Percentiles rank a stretch among this genome's conserved stretches.
Evolutionary conservation across 306 rosid genomes (phyloP).

Genomic region (Dryas alaskensis): DNA sequence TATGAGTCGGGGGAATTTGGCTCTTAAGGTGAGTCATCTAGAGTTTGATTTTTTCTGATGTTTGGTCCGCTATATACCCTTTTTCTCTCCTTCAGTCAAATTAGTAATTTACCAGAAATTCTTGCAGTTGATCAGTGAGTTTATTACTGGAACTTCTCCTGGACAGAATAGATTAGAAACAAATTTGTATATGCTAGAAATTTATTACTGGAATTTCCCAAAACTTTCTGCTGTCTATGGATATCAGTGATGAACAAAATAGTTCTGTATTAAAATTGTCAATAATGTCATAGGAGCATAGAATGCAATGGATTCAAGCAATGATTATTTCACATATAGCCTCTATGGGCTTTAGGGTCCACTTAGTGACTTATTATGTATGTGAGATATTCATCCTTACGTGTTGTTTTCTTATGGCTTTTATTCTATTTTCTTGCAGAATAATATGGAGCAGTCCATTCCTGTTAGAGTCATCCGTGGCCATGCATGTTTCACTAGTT

Average conservation of each 20-base stretch:
- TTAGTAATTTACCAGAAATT: neutral
- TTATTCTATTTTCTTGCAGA: conserved; percentile 25
- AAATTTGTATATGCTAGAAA: neutral
- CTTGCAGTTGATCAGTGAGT: neutral
- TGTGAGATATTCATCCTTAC: neutral
- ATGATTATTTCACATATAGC: neutral
- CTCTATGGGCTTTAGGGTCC: neutral
- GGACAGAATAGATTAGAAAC: neutral
- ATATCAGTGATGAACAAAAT: neutral
- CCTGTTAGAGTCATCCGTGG: conserved; percentile 44
- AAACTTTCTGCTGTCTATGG: neutral
- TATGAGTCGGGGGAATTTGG: conserved; percentile 35
- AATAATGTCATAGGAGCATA: neutral
- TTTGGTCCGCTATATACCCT: neutral
- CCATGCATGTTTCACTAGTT: conserved; percentile 29
- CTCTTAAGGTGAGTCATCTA: conserved; percentile 34
- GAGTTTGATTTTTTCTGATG: neutral
- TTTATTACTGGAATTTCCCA: neutral
- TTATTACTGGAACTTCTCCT: neutral
- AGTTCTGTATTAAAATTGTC: neutral
- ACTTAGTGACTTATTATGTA: neutral
- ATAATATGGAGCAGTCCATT: conserved; percentile 32
- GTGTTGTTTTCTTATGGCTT: neutral
- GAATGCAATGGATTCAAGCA: neutral
- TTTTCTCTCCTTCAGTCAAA: neutral